These are phyloP conservation scores for Mycosphaerelloides madeirae DNA, from an alignment of 2,329 filamentous ascomycete species.

Conservation along the genomic window DNA sequence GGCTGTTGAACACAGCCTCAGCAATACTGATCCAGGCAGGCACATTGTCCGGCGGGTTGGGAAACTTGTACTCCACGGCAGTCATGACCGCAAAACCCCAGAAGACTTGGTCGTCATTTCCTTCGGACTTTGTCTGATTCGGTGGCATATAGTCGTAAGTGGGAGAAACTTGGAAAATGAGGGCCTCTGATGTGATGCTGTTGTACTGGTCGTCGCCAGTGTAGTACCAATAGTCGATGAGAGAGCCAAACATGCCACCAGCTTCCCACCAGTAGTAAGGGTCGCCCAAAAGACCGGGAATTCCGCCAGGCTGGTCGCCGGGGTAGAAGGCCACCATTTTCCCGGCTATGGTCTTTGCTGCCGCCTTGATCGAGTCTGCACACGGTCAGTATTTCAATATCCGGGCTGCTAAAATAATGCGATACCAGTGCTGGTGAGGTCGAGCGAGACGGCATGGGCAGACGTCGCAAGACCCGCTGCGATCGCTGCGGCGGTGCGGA, in stretches of 20 bases:
- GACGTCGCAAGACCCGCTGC: not conserved
- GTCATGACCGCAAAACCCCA: constrained; percentile 54
- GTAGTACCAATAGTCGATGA: constrained; percentile 66
- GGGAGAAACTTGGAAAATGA: constrained; percentile 56
- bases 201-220: constrained; percentile 64
- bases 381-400: not conserved
- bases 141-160: constrained; percentile 55
- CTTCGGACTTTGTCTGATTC: constrained; percentile 33
- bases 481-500: not conserved
- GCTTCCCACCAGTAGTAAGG: constrained; percentile 76
- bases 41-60: constrained; percentile 35
- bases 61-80: constrained; percentile 49
- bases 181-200: constrained; percentile 51
- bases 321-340: constrained; percentile 49
- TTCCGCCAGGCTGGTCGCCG: constrained; percentile 48
- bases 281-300: constrained; percentile 52
- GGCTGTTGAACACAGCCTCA: constrained; percentile 36
- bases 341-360: constrained; percentile 41
- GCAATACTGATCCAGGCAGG: constrained; percentile 42
- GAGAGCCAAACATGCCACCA: constrained; percentile 56
- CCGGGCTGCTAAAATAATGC: too few species aligned
- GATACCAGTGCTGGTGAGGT: not conserved
- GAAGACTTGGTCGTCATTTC: constrained; percentile 55
- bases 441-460: not conserved
- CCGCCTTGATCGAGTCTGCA: constrained; percentile 40